Evolutionary conservation across 2,329 filamentous ascomycete genomes (phyloP), one percentile per base, ranked within the genome.

Genomic region (Colletotrichum filicis): DNA sequence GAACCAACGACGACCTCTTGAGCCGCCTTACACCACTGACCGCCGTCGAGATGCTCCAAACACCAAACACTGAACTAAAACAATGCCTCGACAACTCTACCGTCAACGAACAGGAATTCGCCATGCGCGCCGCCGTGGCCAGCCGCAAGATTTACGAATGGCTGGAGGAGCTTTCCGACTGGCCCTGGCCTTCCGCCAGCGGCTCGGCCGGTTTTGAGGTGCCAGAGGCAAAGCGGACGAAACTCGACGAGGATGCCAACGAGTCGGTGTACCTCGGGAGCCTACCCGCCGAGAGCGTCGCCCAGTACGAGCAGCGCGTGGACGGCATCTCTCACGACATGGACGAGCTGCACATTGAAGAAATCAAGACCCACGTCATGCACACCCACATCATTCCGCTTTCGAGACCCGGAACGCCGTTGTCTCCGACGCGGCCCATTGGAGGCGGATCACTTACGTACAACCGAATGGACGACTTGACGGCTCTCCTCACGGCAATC

Each of bases 401-500:
- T 76, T 91, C 89, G 70, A 86, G 89, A 55, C 86, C 85, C 14
- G 83, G 82, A 7, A 87, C 83, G 12, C 86, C 87, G 12, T 84
- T 86, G 59, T 81, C 87, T 75, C 78, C 84, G 78, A 85, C 81
- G 60, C 79, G 79, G 22, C 81, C 83, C 12, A 76, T 81, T 77
- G 82, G 80, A 79, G 85, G 42, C 42, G 42, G 84, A 77, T 84
- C 79, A 80, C 83, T 84, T 35, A 84, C 86, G 55, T 94, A 94
- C 81, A 90, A 89, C 74, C 92, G 89, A 74, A 90, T 98, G 86
- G 95, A 97, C 77, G 97, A 98, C 81, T 91, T 98, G 78, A 95
- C 95, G 9, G 94, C 96, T 28, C 89, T 98, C 59, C 90, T 98
- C 69, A 98, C 97, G 1, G 94, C 95, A 32, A 97, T 96, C 42